Evolutionary conservation across 345 rosid species (phyloP).

Genomic region (Trapa incisa): DNA sequence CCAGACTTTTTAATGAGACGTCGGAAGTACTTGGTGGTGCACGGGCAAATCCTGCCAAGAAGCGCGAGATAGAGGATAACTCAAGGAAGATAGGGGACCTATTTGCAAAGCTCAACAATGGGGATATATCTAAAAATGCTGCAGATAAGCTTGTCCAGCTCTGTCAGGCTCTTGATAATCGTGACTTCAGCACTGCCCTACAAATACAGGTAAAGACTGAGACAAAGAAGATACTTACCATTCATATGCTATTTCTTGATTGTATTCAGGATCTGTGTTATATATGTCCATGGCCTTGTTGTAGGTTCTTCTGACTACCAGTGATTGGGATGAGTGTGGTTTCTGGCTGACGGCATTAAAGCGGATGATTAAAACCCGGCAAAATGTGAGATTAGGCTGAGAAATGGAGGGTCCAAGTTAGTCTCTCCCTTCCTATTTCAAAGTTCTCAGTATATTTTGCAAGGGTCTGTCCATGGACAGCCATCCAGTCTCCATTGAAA

Average conservation of each 20-base stretch:
- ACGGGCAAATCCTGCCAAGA: conserved; percentile 81
- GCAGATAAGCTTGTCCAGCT: conserved; percentile 83
- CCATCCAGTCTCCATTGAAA: not conserved
- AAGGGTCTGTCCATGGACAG: not conserved
- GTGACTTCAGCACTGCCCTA: conserved; percentile 65
- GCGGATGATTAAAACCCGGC: conserved; percentile 88
- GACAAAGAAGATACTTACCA: not conserved
- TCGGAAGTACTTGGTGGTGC: conserved; percentile 88
- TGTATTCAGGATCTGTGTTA: not conserved
- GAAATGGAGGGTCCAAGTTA: not conserved
- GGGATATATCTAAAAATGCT: conserved; percentile 85
- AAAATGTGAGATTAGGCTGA: conserved; percentile 52
- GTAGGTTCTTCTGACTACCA: conserved; percentile 79
- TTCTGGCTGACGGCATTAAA: conserved; percentile 88
- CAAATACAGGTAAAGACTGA: conserved; percentile 61
- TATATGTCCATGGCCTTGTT: not conserved
- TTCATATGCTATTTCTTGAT: not conserved
- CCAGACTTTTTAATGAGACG: conserved; percentile 87
- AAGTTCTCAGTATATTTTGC: not conserved
- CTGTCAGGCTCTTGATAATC: conserved; percentile 78
- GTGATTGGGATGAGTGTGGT: conserved; percentile 98
- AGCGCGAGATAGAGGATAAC: conserved; percentile 94
- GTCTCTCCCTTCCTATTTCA: not conserved
- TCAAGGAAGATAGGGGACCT: conserved; percentile 85
- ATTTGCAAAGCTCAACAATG: conserved; percentile 81